Conservation (phyloP, 306 rosid genomes). For the Cucumis sativus region Cucumber_9930_V3 NC_026658.2:6219001-6219500, state of each 20-base stretch:
- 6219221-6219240: conserved; percentile 49
- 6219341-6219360: not conserved
- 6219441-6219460: not conserved
- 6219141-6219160: conserved; percentile 72
- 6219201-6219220: conserved; percentile 67
- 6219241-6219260: conserved; percentile 17
- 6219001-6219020: conserved; percentile 20
- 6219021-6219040: not conserved
- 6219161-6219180: conserved; percentile 82
- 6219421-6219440: not conserved
- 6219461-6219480: not conserved
- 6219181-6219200: conserved; percentile 86
- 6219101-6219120: conserved; percentile 9
- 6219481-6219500: not conserved
- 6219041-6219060: conserved; percentile 45
- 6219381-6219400: conserved; percentile 15
- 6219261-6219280: conserved; percentile 36
- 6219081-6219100: conserved; percentile 9
- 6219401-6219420: conserved; percentile 1
- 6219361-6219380: not conserved
- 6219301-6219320: conserved; percentile 78
- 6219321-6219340: conserved; percentile 77
- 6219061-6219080: conserved; percentile 49
- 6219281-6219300: conserved; percentile 64
- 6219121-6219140: conserved; percentile 50